Evolutionary conservation across 148 eudicot genomes (phyloP).

Genomic region (Fallopia convolvulus): DNA sequence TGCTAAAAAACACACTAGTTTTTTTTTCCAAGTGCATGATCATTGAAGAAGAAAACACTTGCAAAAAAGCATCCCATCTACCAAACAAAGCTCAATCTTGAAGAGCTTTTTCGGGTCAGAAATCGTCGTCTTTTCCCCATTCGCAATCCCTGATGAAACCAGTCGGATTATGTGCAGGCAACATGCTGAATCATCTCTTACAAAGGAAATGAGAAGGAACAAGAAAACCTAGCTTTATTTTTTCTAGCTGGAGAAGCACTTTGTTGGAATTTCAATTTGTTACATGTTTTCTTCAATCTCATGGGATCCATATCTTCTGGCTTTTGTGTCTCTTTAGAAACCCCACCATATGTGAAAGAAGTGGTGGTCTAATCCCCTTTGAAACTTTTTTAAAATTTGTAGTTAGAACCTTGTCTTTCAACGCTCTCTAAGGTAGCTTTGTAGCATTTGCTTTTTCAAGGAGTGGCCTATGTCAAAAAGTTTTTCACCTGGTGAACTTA

Average conservation of each 20-base stretch:
- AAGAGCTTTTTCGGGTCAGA: background rate
- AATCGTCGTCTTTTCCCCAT: background rate
- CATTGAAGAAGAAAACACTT: conserved; percentile 7
- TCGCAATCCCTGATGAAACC: background rate
- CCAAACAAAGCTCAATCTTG: conserved; percentile 4
- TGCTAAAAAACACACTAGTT: background rate
- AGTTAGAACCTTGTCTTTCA: conserved; percentile 11
- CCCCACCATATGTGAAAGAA: conserved; percentile 27
- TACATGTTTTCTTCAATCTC: conserved; percentile 22
- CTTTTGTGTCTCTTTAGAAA: conserved; percentile 19
- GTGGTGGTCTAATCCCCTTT: conserved; percentile 20
- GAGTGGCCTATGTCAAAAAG: background rate
- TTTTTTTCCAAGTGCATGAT: background rate
- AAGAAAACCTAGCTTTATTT: conserved; percentile 6
- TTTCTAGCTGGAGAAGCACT: conserved; percentile 30
- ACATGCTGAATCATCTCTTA: background rate
- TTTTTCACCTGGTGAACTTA: background rate
- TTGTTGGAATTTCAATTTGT: conserved; percentile 9
- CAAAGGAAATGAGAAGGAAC: conserved; percentile 7
- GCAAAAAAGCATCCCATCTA: background rate
- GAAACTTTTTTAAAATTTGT: background rate
- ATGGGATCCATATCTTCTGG: conserved; percentile 11
- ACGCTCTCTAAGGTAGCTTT: conserved; percentile 12
- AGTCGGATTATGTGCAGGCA: background rate
- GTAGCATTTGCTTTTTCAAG: conserved; percentile 6